These are phyloP conservation scores for Eucalyptus victrix DNA, from an alignment of 345 rosid genomes.

Conservation along the genomic window DNA sequence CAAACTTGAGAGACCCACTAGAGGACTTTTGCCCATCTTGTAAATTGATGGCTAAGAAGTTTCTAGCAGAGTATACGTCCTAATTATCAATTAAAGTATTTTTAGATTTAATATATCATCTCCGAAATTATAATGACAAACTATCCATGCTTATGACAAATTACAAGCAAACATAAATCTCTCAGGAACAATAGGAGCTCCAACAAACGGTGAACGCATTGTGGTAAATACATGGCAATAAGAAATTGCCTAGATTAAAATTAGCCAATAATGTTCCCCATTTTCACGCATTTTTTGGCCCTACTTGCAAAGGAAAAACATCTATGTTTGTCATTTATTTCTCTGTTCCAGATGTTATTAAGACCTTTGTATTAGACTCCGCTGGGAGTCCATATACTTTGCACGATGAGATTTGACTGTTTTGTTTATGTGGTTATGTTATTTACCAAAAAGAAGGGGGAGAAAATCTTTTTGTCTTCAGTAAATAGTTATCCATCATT, in stretches of 20 bases:
- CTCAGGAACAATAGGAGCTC: too few species aligned
- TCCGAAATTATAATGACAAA: not conserved
- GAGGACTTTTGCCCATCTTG: not conserved
- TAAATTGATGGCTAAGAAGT: not conserved
- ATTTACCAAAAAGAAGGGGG: not conserved
- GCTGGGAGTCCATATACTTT: not conserved
- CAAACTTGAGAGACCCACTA: not conserved
- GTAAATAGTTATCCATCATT: not conserved
- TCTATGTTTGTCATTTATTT: too few species aligned
- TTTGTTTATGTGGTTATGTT: too few species aligned
- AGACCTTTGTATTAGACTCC: not conserved
- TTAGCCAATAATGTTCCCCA: not conserved
- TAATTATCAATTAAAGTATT: not conserved
- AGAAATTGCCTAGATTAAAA: not conserved
- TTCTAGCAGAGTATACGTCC: rapidly evolving
- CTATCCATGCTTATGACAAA: not conserved
- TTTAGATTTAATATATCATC: not conserved
- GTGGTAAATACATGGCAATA: not conserved
- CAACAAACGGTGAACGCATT: not conserved
- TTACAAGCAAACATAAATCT: not conserved
- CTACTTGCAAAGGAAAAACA: not conserved
- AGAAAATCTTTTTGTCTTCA: too few species aligned
- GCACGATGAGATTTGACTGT: not conserved
- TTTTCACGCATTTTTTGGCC: not conserved
- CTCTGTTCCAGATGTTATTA: not conserved